Base-by-base conservation (phyloP, 2,329 filamentous ascomycete species). In the Trichoderma hamatum region DNA sequence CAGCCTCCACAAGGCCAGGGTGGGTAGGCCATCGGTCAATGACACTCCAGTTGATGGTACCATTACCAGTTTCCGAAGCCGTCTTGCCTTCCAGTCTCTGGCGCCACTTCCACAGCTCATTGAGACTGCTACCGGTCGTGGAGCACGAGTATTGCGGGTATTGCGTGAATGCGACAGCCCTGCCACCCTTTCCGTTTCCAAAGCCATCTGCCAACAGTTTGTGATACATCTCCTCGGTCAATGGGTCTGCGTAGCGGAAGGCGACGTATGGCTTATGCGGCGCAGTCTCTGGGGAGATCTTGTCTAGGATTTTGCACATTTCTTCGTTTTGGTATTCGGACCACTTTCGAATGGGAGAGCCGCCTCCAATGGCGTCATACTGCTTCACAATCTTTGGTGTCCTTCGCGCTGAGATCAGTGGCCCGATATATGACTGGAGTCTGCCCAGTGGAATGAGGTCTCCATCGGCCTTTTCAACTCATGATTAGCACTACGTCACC, bases 91-190 rank as follows among this genome's bases (percentile, higher is more conserved):
- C 94, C 65, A 99, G 82, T 71, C 93, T 85, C 76, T 93, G 92
- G 72, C 94, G 88, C 94, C 94, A 97, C 82, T 96, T 97, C 96
- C 96, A 99, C 43, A 99, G 82, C 82, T 99, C 96, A 76, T 99
- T 99, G 69, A 99, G 82, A 71, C 93, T 97, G 80, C 93, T 97
- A 26, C 96, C 96, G 0, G 96, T 99, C 1, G 96, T 99, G 24
- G 94, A 97, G 82, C 96, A 99, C 24, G 93, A 97, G 81, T 99
- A 99, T 79, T 99, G 96, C 2, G 96, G 96, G 76, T 99, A 99
- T 80, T 99, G 96, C 32, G 95, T 97, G 77, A 99, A 99, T 1
- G 96, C 96, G 5, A 99, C 94, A 1, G 96, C 96, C 69, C 96
- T 88, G 3, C 95, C 95, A n/a, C 94, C 94, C 70, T 89, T 93